A percentile compares a stretch with the other conserved stretches of the same genome.
phyloP scores from a whole-genome alignment of 305 asterid genomes.

The Solanum hybrid region DNA sequence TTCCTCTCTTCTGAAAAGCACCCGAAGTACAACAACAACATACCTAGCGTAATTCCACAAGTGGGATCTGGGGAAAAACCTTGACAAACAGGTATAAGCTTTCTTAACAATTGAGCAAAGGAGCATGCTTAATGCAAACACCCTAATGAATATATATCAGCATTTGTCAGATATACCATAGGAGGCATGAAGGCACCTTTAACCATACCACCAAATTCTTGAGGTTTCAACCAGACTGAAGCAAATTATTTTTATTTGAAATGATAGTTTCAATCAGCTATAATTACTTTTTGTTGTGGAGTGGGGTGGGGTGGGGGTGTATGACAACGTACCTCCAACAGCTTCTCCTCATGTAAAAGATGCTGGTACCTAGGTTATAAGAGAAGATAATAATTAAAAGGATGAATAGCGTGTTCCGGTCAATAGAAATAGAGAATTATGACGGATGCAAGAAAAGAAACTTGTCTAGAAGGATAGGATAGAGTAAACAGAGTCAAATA shows the following conservation, averaged over 20 bases:
- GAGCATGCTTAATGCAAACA: not conserved
- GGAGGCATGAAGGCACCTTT: not conserved
- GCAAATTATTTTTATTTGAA: not conserved
- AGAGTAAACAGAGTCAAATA: not conserved
- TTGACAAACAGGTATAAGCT: not conserved
- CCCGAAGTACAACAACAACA: not conserved
- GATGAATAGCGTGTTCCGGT: not conserved
- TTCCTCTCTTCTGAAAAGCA: not conserved
- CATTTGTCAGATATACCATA: not conserved
- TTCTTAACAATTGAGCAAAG: not conserved
- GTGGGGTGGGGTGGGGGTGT: constrained; percentile 28
- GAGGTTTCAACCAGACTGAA: not conserved
- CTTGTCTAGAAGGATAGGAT: not conserved
- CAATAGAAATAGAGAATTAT: not conserved
- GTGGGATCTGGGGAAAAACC: not conserved
- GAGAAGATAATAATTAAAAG: not conserved
- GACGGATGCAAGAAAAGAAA: not conserved
- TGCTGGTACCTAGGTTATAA: constrained; percentile 57
- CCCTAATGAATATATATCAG: not conserved
- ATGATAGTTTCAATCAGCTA: not conserved
- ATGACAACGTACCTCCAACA: constrained; percentile 57
- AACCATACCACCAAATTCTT: not conserved
- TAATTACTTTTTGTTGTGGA: constrained; percentile 25
- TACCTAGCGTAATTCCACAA: not conserved
- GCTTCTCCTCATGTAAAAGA: constrained; percentile 75